Percentiles rank a stretch among this genome's conserved stretches.
phyloP scores from a whole-genome alignment of 306 rosid genomes.

The Malus sieversii region DNA sequence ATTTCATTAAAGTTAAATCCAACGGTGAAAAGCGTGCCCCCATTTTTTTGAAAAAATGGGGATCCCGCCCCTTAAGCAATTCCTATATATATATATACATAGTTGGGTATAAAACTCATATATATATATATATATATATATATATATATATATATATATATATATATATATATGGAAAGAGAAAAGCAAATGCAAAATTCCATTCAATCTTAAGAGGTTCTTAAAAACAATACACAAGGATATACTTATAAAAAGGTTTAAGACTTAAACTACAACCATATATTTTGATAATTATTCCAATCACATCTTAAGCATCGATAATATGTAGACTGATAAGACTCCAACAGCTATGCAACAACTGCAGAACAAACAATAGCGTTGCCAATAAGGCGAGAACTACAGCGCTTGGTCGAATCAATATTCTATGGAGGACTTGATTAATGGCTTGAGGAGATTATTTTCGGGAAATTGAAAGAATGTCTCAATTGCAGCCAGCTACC shows the following conservation, averaged over 20 bases:
- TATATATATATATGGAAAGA: too few relatives aligned
- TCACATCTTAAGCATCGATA: not conserved
- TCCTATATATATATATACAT: too few relatives aligned
- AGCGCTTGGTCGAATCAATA: not conserved
- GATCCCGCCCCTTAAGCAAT: too few relatives aligned
- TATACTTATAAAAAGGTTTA: not conserved
- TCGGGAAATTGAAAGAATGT: not conserved
- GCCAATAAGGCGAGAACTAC: not conserved
- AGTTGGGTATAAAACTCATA: too few relatives aligned
- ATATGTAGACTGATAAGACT: not conserved
- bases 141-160: too few relatives aligned
- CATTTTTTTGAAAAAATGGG: too few relatives aligned
- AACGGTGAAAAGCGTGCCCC: too few relatives aligned
- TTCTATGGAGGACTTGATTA: not conserved
- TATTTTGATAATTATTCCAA: not conserved
- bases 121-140: too few relatives aligned
- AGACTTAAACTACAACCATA: not conserved
- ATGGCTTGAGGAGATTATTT: not conserved
- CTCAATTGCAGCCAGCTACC: not conserved
- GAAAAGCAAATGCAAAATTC: not conserved
- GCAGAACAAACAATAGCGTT: not conserved
- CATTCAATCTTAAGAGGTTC: not conserved
- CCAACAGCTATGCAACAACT: not conserved
- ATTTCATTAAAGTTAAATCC: too few relatives aligned
- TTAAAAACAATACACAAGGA: not conserved